A percentile compares a stretch with the other conserved stretches of the same genome.
Evolutionary conservation across 306 rosid species (phyloP).

Genomic region (Gynostemma pentaphyllum): DNA sequence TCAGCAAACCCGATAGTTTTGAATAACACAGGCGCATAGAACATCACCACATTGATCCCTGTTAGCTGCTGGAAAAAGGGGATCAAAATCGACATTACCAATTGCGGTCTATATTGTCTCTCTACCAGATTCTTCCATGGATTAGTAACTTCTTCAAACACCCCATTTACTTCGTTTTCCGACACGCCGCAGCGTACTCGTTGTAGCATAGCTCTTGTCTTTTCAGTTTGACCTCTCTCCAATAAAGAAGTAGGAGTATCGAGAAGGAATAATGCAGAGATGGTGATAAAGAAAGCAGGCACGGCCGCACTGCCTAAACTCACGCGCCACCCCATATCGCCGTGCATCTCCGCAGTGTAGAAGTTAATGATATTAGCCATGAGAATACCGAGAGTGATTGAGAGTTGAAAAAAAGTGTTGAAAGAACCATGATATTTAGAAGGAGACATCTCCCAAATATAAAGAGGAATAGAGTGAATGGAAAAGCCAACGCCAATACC

Average conservation of each 20-base stretch:
- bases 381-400: conserved; percentile 41
- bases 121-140: no score
- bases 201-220: conserved; percentile 37
- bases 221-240: conserved; percentile 34
- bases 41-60: no score
- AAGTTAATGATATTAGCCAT: conserved; percentile 44
- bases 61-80: neutral
- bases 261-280: conserved; percentile 35
- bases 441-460: conserved; percentile 70
- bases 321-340: conserved; percentile 58
- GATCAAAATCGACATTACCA: neutral
- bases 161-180: neutral
- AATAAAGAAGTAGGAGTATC: conserved; percentile 60
- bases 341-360: conserved; percentile 26
- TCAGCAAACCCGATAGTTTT: neutral
- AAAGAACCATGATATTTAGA: conserved; percentile 70
- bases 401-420: conserved; percentile 58
- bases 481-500: conserved; percentile 71
- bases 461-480: conserved; percentile 60
- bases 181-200: neutral
- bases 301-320: conserved; percentile 57
- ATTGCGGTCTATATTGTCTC: neutral
- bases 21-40: no score
- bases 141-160: neutral
- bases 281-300: conserved; percentile 40